These are phyloP conservation scores for Lipomyces japonicus DNA, from an alignment of 805 yeast species.

Conservation along the genomic window DNA sequence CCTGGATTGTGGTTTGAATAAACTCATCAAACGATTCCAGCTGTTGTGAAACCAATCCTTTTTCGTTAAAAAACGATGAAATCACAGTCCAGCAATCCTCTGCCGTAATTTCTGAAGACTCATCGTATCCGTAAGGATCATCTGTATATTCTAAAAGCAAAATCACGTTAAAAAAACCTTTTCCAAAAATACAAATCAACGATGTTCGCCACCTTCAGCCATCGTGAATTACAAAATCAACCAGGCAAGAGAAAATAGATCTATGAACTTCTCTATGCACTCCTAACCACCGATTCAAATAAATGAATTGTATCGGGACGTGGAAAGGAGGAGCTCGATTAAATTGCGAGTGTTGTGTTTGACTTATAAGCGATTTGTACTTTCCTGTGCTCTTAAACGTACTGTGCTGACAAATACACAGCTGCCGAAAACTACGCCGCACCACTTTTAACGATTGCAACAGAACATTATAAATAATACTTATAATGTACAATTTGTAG, in stretches of 20 bases:
- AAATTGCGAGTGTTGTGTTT: too few species aligned
- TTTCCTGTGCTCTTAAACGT: too few species aligned
- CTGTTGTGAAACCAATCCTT: conserved; percentile 97
- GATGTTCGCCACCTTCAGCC: conserved; percentile 20
- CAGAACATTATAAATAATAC: too few species aligned
- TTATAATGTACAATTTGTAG: too few species aligned
- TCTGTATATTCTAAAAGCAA: conserved; percentile 32
- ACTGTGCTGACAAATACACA: too few species aligned
- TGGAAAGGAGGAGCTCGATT: background rate
- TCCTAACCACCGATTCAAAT: conserved; percentile 10
- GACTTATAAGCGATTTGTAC: too few species aligned
- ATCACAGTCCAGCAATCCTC: conserved; percentile 99
- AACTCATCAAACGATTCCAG: conserved; percentile 97
- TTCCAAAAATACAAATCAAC: background rate
- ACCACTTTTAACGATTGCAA: too few species aligned
- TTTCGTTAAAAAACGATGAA: conserved; percentile 90
- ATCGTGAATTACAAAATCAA: conserved; percentile 5
- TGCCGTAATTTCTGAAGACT: conserved; percentile 73
- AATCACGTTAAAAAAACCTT: background rate
- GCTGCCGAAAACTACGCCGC: too few species aligned
- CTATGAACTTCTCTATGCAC: too few species aligned
- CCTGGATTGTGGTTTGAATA: conserved; percentile 93
- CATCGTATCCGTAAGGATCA: conserved; percentile 73
- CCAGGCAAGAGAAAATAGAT: background rate
- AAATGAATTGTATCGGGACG: conserved; percentile 9